Percentiles rank a stretch among this genome's conserved stretches.
Evolutionary conservation across 352 stramenopile species (phyloP).

Genomic region (Pythium rishiriense): DNA sequence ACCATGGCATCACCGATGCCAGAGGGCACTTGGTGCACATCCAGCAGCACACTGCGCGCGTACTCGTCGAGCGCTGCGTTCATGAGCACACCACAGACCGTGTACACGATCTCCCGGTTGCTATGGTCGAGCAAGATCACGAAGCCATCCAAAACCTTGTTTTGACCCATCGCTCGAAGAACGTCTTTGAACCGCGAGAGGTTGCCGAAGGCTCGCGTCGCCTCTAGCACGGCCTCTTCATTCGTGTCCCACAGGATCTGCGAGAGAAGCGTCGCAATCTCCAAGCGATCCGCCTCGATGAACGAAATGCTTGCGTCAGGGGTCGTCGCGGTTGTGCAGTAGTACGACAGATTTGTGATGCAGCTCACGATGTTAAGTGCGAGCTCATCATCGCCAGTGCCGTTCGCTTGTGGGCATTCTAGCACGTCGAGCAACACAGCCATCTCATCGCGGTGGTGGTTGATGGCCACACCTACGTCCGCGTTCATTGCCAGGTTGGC

Average conservation of each 20-base stretch:
- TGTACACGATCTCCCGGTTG: slow-evolving; percentile 80
- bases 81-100: slow-evolving; percentile 81
- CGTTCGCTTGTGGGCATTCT: slow-evolving; percentile 28
- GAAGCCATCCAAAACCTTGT: slow-evolving; percentile 67
- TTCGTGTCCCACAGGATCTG: slow-evolving; percentile 70
- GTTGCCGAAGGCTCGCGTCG: slow-evolving; percentile 83
- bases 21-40: slow-evolving; percentile 25
- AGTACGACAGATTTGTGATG: slow-evolving; percentile 90
- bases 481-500: slow-evolving; percentile 85
- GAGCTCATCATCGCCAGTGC: slow-evolving; percentile 67
- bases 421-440: slow-evolving; percentile 47
- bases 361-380: slow-evolving; percentile 88
- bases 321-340: slow-evolving; percentile 21
- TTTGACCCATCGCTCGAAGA: slow-evolving; percentile 44
- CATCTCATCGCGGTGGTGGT: slow-evolving; percentile 32
- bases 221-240: slow-evolving; percentile 84
- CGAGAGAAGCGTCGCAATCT: slow-evolving; percentile 40
- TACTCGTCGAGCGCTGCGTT: slow-evolving; percentile 66
- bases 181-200: slow-evolving; percentile 76
- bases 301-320: slow-evolving; percentile 26
- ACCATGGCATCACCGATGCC: slow-evolving; percentile 12
- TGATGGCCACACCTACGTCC: slow-evolving; percentile 50
- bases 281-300: slow-evolving; percentile 45
- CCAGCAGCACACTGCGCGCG: slow-evolving; percentile 38
- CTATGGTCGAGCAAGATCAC: slow-evolving; percentile 79